Percentiles rank a stretch among this genome's conserved stretches.
Conservation (phyloP, 139 green algal species). For the Axilococcus clingmanii region DNA sequence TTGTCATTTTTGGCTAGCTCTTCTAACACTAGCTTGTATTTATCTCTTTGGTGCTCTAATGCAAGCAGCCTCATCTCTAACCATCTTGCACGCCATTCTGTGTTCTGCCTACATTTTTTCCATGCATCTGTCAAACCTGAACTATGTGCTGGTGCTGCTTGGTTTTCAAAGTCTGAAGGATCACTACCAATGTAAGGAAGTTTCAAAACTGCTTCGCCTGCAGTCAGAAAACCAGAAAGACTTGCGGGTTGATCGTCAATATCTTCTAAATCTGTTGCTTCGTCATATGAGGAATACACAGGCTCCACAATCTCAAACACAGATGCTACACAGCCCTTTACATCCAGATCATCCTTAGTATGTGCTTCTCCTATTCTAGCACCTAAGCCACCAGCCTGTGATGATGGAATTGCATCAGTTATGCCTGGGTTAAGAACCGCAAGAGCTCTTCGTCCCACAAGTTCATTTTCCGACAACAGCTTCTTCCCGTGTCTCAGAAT, state of each 20-base stretch:
- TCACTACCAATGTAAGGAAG: no score
- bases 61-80: slow-evolving; percentile 31
- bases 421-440: slow-evolving; percentile 26
- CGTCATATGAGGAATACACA: slow-evolving; percentile 4
- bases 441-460: slow-evolving; percentile 32
- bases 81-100: slow-evolving; percentile 37
- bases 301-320: slow-evolving; percentile 14
- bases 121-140: no score
- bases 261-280: no score
- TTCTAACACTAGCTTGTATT: slow-evolving; percentile 6
- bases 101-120: slow-evolving; percentile 1
- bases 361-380: not conserved
- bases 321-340: slow-evolving; percentile 1
- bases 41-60: slow-evolving; percentile 16
- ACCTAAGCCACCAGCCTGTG: slow-evolving; percentile 11
- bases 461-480: slow-evolving; percentile 26
- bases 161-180: no score
- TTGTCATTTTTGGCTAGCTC: not conserved
- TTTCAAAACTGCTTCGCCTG: no score
- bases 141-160: no score
- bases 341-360: not conserved
- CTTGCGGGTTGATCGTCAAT: no score
- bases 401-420: no score
- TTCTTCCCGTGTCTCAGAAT: slow-evolving; percentile 32
- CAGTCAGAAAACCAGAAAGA: no score